Base-by-base conservation (phyloP, 108 stramenopile species). In the Conticribra weissflogii region DNA sequence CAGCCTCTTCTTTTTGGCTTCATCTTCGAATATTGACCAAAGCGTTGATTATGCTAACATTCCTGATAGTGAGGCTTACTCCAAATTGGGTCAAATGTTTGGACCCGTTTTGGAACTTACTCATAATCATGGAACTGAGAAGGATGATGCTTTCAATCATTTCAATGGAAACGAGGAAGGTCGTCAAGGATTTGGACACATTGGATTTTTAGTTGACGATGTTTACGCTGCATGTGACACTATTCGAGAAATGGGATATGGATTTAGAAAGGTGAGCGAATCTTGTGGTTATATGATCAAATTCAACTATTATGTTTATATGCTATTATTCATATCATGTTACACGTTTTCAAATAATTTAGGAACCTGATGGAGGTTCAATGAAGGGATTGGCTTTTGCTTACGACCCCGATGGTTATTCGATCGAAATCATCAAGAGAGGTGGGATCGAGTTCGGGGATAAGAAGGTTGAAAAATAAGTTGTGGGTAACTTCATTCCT, bases 101-200 rank as follows among this genome's bases (percentile, higher is more conserved):
- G 81, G 86, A 45, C 89, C 91, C 15, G 83, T 96, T 4, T 67
- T 97, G 68, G 98, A 98, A 72, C 78, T 98, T 45, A 98, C 98
- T 0, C 94, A 97, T 66, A 97, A 97, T 77, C 95, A 98, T 75
- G 97, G 96, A 32, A 92, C 94, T 15, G 96, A 97, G 77, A 69
- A 63, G n/a, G 88, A 96, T 31, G 79, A 79, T 23, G 76, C 63
- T 19, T 92, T 93, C 63, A 56, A 83, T 56, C 94, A 97, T 71
- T 86, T 81, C 65, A 96, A 89, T 75, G 98, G 98, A 19, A 99
- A 99, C 76, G 95, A 96, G 78, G 96, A 97, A 56, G 96, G 87
- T 36, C 83, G 89, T 46, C 89, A 94, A 47, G 98, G 98, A 31
- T 99, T 97, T 85, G 98, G 98, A 19, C 98, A 99, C 78, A 81